phyloP scores from a whole-genome alignment of 192 early-diverging fungal genomes.

The Coemansia biformis region DNA sequence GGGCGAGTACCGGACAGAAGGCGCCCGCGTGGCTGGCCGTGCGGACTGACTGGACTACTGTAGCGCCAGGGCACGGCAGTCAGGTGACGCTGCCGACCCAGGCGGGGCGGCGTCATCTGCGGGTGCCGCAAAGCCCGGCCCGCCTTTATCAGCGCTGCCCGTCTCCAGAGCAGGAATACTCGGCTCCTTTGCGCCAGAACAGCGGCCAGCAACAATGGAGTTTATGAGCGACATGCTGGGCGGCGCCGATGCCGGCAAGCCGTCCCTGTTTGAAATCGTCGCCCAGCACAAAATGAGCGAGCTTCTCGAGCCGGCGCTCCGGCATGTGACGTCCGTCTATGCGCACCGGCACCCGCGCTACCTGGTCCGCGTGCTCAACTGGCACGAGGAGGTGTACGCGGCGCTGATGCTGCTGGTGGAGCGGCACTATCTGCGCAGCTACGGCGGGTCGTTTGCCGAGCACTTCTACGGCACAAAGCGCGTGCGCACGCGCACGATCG shows the following conservation, averaged over 20 bases:
- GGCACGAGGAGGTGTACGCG: slow-evolving; percentile 80
- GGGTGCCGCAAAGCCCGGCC: too few relatives aligned
- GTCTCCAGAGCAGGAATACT: too few relatives aligned
- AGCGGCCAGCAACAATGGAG: slow-evolving; percentile 55
- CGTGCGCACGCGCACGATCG: slow-evolving; percentile 50
- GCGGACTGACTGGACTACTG: too few relatives aligned
- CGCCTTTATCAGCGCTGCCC: too few relatives aligned
- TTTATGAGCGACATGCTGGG: slow-evolving; percentile 77
- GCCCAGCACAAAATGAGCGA: slow-evolving; percentile 79
- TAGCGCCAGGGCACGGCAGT: too few relatives aligned
- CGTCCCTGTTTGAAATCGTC: slow-evolving; percentile 87
- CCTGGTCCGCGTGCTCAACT: slow-evolving; percentile 67
- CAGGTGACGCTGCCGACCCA: too few relatives aligned
- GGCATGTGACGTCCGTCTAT: slow-evolving; percentile 78
- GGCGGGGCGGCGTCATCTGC: too few relatives aligned
- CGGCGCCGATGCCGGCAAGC: slow-evolving; percentile 67
- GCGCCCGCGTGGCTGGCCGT: too few relatives aligned
- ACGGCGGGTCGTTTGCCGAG: slow-evolving; percentile 80
- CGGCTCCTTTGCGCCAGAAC: too few relatives aligned
- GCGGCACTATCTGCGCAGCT: slow-evolving; percentile 75
- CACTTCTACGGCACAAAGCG: slow-evolving; percentile 89
- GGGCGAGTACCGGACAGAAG: too few relatives aligned
- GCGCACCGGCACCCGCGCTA: slow-evolving; percentile 85
- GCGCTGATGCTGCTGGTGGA: slow-evolving; percentile 75
- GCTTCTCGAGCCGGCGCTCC: slow-evolving; percentile 78